Conservation (phyloP, 129 eudicot genomes). For the Flaveria linearis region DNA sequence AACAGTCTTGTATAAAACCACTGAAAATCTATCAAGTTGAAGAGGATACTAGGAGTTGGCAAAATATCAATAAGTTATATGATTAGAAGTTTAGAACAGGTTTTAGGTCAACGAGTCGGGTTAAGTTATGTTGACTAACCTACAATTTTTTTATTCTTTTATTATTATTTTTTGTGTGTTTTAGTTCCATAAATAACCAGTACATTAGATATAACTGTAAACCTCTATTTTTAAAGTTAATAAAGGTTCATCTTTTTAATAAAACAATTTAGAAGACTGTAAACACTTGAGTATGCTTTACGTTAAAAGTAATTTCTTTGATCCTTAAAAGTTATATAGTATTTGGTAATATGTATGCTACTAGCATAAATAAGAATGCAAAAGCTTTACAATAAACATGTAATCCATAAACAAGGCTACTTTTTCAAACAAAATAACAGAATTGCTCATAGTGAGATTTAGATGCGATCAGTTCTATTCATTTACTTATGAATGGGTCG, state of each 20-base stretch:
- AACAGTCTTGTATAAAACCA: background rate
- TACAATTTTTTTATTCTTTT: background rate
- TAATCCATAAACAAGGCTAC: background rate
- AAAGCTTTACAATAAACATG: background rate
- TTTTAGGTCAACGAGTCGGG: background rate
- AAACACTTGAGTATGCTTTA: background rate
- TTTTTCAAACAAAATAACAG: conserved; percentile 1
- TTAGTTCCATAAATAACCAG: background rate
- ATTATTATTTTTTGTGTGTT: background rate
- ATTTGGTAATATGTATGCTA: too few relatives aligned
- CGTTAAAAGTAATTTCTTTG: background rate
- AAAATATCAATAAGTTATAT: background rate
- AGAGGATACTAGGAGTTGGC: background rate
- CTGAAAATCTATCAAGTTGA: background rate
- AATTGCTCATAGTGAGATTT: background rate
- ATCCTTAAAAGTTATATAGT: background rate
- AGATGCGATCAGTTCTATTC: too few relatives aligned
- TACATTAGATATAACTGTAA: background rate
- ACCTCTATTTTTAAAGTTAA: background rate
- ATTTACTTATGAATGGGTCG: background rate
- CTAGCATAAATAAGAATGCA: background rate
- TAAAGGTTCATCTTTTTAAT: background rate
- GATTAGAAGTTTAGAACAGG: background rate
- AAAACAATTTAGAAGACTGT: background rate
- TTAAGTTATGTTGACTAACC: background rate